A percentile compares a stretch with the other conserved stretches of the same genome.
These are phyloP conservation scores for Aspergillus amoenus DNA, from an alignment of 2,329 filamentous ascomycete genomes.

Conservation along the genomic window DNA sequence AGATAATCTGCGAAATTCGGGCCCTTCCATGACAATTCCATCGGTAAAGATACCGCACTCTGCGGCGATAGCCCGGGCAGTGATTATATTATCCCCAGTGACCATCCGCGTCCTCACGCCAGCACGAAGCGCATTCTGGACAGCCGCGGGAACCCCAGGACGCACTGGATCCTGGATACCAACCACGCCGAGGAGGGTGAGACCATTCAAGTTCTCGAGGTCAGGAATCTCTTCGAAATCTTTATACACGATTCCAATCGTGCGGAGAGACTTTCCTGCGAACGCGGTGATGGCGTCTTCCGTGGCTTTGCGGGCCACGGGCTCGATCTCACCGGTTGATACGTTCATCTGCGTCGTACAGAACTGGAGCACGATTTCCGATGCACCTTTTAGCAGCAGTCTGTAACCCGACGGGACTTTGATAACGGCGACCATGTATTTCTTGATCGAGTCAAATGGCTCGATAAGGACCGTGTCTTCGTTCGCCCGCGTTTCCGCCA, in stretches of 20 bases:
- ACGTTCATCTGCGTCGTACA: no score
- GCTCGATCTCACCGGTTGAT: no score
- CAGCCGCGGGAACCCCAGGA: conserved; percentile 70
- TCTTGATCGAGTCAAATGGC: conserved; percentile 64
- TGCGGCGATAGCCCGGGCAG: conserved; percentile 75
- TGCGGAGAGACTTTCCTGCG: conserved; percentile 75
- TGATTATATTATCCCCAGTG: conserved; percentile 78
- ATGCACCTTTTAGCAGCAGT: conserved; percentile 55
- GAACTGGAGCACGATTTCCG: conserved; percentile 47
- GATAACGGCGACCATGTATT: conserved; percentile 68
- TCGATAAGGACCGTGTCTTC: conserved; percentile 54
- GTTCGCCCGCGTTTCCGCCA: conserved; percentile 64
- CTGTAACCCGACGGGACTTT: conserved; percentile 53
- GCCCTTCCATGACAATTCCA: conserved; percentile 73
- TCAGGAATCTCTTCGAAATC: conserved; percentile 80
- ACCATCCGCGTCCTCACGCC: conserved; percentile 83
- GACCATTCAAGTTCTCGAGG: conserved; percentile 54
- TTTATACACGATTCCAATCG: conserved; percentile 78
- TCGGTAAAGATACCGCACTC: conserved; percentile 74
- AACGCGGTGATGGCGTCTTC: conserved; percentile 72
- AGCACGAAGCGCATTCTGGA: conserved; percentile 69
- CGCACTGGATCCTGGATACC: conserved; percentile 81
- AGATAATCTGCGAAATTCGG: conserved; percentile 69
- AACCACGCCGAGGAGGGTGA: conserved; percentile 62
- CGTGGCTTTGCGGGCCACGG: no score